Base-by-base conservation (phyloP, 768 basidiomycete genomes). In the Paxillus involutus region DNA sequence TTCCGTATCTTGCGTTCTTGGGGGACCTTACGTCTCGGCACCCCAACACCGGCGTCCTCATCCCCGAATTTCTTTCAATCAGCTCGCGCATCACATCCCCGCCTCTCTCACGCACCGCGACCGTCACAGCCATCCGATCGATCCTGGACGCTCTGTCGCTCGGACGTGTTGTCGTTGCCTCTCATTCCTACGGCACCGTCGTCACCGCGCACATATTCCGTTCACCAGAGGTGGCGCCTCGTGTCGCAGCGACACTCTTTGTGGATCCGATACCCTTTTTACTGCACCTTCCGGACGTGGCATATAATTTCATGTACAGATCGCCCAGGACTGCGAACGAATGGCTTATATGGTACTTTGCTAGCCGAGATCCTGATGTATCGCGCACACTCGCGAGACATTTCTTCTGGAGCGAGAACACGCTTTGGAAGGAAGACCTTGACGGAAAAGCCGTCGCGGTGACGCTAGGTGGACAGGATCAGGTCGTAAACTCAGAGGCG, bases 311-410 rank as follows among this genome's bases (percentile, higher is more conserved):
- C 53, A 72, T 88, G 37, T 86, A 88, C 68, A 80, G 86, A 19
- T 43, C 57, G 7, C 75, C 86, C n/a, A 57, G 59, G n/a, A 47
- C 62, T 51, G 79, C 80, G 50, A 80, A 80, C 61, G 81, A 88
- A 58, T 85, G 83, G 83, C 74, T 84, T 67, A 59, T 88, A 47
- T 86, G 84, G 82, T 88, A 83, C 60, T 86, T 88, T 59, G 76
- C 84, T 19, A 80, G 79, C 51, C 78, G 80, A 11, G 86, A 88
- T 57, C 71, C 83, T 10, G 85, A 87, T 59, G 76, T 85, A 44
- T 78, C 85, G 46, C 75, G 81, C 3, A 76, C 81, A 39, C 74
- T 88, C 14, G 72, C 75, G 13, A 73, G 86, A 2, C 76, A 82
- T 49, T 86, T 88, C 62, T 87, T 86, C 61, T 88, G 86, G 86